These are phyloP conservation scores for Cladophialophora bantiana DNA, from an alignment of 2,329 filamentous ascomycete species.

Conservation along the genomic window DNA sequence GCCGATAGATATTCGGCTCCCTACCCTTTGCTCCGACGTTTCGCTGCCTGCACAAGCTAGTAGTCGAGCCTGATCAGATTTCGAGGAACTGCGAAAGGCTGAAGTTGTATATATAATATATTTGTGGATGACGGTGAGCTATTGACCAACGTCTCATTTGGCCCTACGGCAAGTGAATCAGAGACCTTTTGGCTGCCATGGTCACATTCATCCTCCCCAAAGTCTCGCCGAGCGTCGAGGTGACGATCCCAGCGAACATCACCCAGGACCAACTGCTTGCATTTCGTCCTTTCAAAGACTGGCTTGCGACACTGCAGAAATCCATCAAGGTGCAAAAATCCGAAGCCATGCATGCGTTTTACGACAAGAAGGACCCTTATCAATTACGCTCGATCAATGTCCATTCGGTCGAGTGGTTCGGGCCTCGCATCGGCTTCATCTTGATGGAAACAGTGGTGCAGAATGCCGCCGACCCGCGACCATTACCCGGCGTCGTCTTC, in stretches of 20 bases:
- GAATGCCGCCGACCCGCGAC: constrained; percentile 56
- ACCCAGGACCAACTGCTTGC: constrained; percentile 12
- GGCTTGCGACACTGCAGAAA: constrained; percentile 58
- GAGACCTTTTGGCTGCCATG: neutral
- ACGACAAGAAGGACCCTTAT: constrained; percentile 54
- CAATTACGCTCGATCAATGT: constrained; percentile 59
- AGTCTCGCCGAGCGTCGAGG: constrained; percentile 10
- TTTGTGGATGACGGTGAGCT: neutral
- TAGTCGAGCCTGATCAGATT: neutral
- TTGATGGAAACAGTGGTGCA: constrained; percentile 61
- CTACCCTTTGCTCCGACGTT: neutral
- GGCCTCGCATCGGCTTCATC: constrained; percentile 60
- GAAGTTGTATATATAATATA: neutral
- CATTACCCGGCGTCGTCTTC: constrained; percentile 63
- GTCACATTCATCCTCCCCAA: constrained; percentile 13
- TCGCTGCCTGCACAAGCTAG: neutral
- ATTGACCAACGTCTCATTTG: neutral
- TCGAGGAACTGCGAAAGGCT: neutral
- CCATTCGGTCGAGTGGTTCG: constrained; percentile 63
- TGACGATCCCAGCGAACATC: constrained; percentile 13
- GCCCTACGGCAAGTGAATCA: neutral
- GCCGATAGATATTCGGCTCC: neutral
- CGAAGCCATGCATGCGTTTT: constrained; percentile 58
- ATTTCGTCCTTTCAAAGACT: constrained; percentile 60
- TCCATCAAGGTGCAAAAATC: constrained; percentile 56